A percentile compares a stretch with the other conserved stretches of the same genome.
These are phyloP conservation scores for Tinospora cordifolia DNA, from an alignment of 164 flowering plant species.

Conservation along the genomic window DNA sequence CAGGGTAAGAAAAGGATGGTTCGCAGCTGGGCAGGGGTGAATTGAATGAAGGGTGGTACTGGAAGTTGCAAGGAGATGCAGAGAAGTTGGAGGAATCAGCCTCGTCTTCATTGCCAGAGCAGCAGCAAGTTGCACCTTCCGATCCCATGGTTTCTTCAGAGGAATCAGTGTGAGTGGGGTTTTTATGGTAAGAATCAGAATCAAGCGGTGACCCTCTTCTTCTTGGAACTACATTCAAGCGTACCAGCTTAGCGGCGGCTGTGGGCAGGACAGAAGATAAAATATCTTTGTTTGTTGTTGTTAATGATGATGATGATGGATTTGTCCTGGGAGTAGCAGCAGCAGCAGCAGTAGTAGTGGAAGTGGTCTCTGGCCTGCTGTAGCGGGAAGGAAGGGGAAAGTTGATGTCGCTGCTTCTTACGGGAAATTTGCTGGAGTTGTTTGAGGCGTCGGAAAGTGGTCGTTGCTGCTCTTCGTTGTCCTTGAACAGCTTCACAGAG, in stretches of 20 bases:
- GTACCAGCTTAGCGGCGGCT: background rate
- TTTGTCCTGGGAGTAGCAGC: background rate
- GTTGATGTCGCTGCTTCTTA: background rate
- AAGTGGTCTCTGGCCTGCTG: conserved; percentile 25
- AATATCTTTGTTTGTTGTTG: background rate
- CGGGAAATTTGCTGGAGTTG: conserved; percentile 2
- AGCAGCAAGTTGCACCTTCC: no score
- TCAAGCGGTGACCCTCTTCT: conserved; percentile 8
- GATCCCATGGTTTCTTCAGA: no score
- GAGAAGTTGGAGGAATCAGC: conserved; percentile 17
- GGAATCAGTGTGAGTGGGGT: conserved; percentile 6
- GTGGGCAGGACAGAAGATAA: background rate
- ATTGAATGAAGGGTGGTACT: conserved; percentile 24
- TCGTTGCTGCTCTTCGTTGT: conserved; percentile 6
- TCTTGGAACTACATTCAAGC: conserved; percentile 7
- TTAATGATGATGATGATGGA: background rate
- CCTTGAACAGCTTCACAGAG: conserved; percentile 18
- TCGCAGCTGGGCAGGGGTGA: conserved; percentile 17
- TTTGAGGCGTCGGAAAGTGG: background rate
- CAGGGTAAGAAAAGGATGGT: conserved; percentile 13
- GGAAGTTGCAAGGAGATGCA: conserved; percentile 19
- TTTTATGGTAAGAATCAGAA: conserved; percentile 14
- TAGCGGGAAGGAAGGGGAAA: no score
- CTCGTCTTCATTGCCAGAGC: background rate
- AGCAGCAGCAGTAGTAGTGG: conserved; percentile 16